Evolutionary conservation across 2,329 filamentous ascomycete genomes (phyloP).

Genomic region (Aspergillus melleus): DNA sequence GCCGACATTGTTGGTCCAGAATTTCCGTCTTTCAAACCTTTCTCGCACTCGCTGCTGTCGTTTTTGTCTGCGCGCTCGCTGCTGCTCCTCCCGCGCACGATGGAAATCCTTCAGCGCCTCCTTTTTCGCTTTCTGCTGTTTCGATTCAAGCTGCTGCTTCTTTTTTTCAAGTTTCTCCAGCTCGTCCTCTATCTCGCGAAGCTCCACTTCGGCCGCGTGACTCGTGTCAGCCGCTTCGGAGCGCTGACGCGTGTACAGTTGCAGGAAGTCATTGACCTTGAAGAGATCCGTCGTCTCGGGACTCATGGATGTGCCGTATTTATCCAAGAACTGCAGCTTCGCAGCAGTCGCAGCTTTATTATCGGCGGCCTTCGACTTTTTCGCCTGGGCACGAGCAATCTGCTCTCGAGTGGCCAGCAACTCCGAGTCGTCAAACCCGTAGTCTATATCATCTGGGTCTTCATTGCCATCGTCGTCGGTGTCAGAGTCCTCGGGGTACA

Average conservation of each 20-base stretch:
- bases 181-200: conserved; percentile 27
- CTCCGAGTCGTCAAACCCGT: conserved; percentile 19
- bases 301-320: conserved; percentile 33
- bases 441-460: conserved; percentile 10
- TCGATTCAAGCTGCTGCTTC: conserved; percentile 15
- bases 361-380: conserved; percentile 32
- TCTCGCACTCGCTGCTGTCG: conserved; percentile 26
- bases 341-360: conserved; percentile 23
- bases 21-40: conserved; percentile 34
- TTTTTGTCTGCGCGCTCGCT: conserved; percentile 14
- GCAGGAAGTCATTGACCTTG: conserved; percentile 36
- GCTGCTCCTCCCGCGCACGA: conserved; percentile 17
- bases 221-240: conserved; percentile 24
- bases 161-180: conserved; percentile 16
- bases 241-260: conserved; percentile 34
- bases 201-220: conserved; percentile 23
- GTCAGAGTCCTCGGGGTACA: conserved; percentile 43
- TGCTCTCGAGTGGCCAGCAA: conserved; percentile 26
- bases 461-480: conserved; percentile 1
- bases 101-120: conserved; percentile 19
- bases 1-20: conserved; percentile 37
- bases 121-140: conserved; percentile 22
- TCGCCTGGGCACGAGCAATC: conserved; percentile 31
- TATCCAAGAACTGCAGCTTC: conserved; percentile 33
- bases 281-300: conserved; percentile 30